A percentile compares a stretch with the other conserved stretches of the same genome.
phyloP scores from a whole-genome alignment of 352 stramenopile species.

The Phytophthora macrochlamydospora region DNA sequence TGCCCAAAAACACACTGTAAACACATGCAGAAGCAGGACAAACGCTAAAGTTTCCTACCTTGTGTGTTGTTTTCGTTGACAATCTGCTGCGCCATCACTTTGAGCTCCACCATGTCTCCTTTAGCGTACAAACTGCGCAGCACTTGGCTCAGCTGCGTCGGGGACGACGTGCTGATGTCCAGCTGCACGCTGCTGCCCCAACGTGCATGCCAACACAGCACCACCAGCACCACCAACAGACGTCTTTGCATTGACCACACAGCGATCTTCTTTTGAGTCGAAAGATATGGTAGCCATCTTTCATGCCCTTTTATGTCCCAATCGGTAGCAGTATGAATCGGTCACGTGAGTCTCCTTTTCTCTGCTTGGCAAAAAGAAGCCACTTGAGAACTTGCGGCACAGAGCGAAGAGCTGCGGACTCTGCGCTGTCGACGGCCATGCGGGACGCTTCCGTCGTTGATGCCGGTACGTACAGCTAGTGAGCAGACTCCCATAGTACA shows the following conservation, averaged over 20 bases:
- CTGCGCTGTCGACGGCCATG: constrained; percentile 1
- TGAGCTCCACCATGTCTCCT: constrained; percentile 57
- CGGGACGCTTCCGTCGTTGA: constrained; percentile 7
- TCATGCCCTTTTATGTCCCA: too few species aligned
- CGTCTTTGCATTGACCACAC: background rate
- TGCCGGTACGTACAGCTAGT: background rate
- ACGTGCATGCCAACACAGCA: background rate
- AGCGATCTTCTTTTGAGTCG: constrained; percentile 20
- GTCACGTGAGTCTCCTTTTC: background rate
- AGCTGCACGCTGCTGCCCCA: constrained; percentile 2
- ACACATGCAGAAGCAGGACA: background rate
- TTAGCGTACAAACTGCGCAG: constrained; percentile 42
- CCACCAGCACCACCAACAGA: background rate
- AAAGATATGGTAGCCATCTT: background rate
- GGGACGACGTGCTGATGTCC: constrained; percentile 22
- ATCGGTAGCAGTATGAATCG: too few species aligned
- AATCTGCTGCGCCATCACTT: constrained; percentile 38
- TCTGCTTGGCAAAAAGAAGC: constrained; percentile 7
- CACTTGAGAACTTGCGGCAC: constrained; percentile 14
- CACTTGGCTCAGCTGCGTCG: constrained; percentile 38
- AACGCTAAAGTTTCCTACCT: constrained; percentile 18
- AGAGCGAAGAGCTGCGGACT: background rate
- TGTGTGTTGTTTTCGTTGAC: constrained; percentile 47
- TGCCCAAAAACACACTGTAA: constrained; percentile 2
- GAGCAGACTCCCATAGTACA: background rate